Percentiles rank a stretch among this genome's conserved stretches.
Evolutionary conservation across 306 rosid species (phyloP).

Genomic region (Cucumis melo): DNA sequence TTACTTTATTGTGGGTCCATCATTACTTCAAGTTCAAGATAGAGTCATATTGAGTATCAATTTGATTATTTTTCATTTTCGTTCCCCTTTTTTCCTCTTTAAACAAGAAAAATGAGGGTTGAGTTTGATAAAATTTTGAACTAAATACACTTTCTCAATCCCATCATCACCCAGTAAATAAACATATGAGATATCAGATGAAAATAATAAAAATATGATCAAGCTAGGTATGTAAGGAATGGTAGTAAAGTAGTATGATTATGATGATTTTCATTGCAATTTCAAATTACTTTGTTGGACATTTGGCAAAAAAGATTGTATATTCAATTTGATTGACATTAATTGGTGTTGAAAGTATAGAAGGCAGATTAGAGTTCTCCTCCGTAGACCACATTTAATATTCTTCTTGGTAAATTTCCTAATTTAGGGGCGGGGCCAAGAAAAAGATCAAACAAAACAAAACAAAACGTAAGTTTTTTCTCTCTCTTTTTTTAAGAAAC

Average conservation of each 20-base stretch:
- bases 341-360: neutral
- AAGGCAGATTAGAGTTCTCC: neutral
- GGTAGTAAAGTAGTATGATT: neutral
- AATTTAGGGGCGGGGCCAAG: neutral
- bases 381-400: neutral
- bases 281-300: neutral
- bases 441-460: too few species aligned
- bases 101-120: neutral
- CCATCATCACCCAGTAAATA: neutral
- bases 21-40: neutral
- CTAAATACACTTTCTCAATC: neutral
- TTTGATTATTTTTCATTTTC: neutral
- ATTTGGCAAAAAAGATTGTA: too few species aligned
- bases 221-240: neutral
- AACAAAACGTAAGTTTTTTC: too few species aligned
- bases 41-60: neutral
- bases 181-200: neutral
- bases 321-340: neutral
- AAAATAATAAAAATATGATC: neutral
- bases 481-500: too few species aligned
- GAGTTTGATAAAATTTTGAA: neutral
- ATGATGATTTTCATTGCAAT: neutral
- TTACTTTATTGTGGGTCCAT: neutral
- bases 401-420: neutral
- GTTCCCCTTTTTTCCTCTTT: neutral